Evolutionary conservation across 2,329 filamentous ascomycete species (phyloP), one percentile per base, ranked within the genome.

Genomic region (Alternaria novae-zelandiae): DNA sequence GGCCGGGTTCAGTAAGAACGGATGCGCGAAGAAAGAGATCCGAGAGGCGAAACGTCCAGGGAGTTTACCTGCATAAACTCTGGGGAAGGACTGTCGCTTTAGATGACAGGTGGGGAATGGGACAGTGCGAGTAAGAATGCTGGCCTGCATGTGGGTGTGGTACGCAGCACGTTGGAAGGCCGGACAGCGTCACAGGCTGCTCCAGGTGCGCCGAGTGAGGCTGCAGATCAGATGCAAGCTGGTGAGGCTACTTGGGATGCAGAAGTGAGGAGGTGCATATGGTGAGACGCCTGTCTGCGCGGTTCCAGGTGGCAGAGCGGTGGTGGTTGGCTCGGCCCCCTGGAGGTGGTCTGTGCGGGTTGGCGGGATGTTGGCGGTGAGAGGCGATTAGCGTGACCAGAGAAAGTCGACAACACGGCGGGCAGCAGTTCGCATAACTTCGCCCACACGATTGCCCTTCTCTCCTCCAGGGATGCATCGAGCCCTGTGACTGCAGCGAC

Each of bases 401-500:
- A 64, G 60, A 71, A 74, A 72, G 67, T 72, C 63, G 65, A 63
- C 63, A 64, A 58, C 43, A 56, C 59, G 47, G 54, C 57, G 51
- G 64, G 51, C 59, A 61, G 28, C 59, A 28, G 57, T 58, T 56
- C 51, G 61, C 61, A 63, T 51, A 54, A 51, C 57, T 50, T 49
- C 45, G 54, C 55, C 62, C 54, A 54, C 54, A 56, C 61, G 50
- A 56, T 47, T 57, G 59, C 53, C 49, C 36, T 56, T 28, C 51
- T 61, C 62, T 49, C 64, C 47, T 30, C 51, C 46, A 23, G 67
- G 65, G 63, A 78, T 78, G 75, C 70, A 58, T 65, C 65, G 59
- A 66, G 65, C 65, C 61, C 73, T 73, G 72, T 76, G 71, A 75
- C 67, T 68, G 63, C 70, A 68, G 71, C 69, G 71, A 69, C 61